Conservation (phyloP, 305 asterid species). For the Fraxinus paxiana region DNA sequence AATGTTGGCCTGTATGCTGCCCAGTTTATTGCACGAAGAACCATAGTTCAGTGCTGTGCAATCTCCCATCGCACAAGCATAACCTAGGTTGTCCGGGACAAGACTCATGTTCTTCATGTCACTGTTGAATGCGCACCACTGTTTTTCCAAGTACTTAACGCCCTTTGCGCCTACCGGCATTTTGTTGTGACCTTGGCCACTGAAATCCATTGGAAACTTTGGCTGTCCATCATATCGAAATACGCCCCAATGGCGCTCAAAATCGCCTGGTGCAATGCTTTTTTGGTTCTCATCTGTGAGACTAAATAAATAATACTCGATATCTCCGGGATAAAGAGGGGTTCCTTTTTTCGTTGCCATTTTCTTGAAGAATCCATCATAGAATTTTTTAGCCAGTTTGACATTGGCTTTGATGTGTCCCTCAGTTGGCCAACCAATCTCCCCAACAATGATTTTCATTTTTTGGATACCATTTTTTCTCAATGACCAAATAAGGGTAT, state of each 20-base stretch:
- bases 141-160: conserved; percentile 36
- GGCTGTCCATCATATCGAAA: conserved; percentile 59
- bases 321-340: conserved; percentile 38
- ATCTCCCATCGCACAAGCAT: conserved; percentile 43
- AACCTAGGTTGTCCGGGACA: conserved; percentile 25
- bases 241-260: conserved; percentile 76
- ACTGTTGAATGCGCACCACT: conserved; percentile 50
- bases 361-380: conserved; percentile 53
- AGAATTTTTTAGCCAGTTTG: conserved; percentile 44
- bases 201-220: conserved; percentile 48
- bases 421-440: conserved; percentile 80
- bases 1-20: neutral
- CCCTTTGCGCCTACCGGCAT: conserved; percentile 51
- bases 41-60: conserved; percentile 41
- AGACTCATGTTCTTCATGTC: conserved; percentile 14
- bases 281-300: conserved; percentile 59
- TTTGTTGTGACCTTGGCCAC: conserved; percentile 36
- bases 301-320: conserved; percentile 59
- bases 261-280: conserved; percentile 58
- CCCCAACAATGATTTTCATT: conserved; percentile 51
- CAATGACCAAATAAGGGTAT: conserved; percentile 52
- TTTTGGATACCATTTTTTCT: conserved; percentile 31
- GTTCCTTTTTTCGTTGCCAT: conserved; percentile 55
- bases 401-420: conserved; percentile 36
- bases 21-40: conserved; percentile 35